A percentile compares a stretch with the other conserved stretches of the same genome.
Conservation (phyloP, 1,284 basidiomycete species). For the Laetiporus sulphureus region DNA sequence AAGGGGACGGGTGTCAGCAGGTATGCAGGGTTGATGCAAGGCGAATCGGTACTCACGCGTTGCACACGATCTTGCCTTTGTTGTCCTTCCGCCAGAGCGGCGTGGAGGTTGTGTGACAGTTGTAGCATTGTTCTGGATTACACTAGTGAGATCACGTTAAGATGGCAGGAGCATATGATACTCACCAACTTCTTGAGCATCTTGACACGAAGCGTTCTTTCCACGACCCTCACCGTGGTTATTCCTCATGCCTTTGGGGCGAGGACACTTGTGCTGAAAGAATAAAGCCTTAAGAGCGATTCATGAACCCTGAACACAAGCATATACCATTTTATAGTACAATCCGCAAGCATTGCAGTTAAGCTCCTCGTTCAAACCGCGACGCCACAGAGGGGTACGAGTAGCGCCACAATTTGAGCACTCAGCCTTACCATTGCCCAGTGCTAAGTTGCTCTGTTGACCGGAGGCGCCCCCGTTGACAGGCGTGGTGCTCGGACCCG, state of each 20-base stretch:
- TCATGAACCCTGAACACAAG: neutral
- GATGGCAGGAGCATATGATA: no score
- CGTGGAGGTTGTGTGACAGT: constrained; percentile 84
- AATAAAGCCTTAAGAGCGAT: constrained; percentile 11
- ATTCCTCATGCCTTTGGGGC: constrained; percentile 77
- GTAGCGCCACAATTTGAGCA: constrained; percentile 81
- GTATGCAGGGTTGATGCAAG: constrained; percentile 3
- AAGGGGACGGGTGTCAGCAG: neutral
- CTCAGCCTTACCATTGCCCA: constrained; percentile 77
- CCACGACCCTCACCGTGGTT: constrained; percentile 59
- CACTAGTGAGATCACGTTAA: constrained; percentile 12
- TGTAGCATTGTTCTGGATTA: constrained; percentile 71
- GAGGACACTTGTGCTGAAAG: constrained; percentile 68
- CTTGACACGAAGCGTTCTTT: constrained; percentile 54
- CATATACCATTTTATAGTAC: constrained; percentile 64
- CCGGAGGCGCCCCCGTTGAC: constrained; percentile 39
- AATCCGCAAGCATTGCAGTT: constrained; percentile 81
- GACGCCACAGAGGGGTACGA: constrained; percentile 75
- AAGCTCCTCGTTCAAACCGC: constrained; percentile 76
- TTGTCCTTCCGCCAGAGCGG: constrained; percentile 91
- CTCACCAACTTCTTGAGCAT: constrained; percentile 32
- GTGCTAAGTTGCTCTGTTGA: constrained; percentile 41
- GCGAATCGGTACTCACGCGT: constrained; percentile 53
- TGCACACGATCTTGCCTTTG: constrained; percentile 88
- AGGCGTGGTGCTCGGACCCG: constrained; percentile 56